Base-by-base conservation (phyloP, 2,329 filamentous ascomycete genomes). In the Colletotrichum ledebouriae region DNA sequence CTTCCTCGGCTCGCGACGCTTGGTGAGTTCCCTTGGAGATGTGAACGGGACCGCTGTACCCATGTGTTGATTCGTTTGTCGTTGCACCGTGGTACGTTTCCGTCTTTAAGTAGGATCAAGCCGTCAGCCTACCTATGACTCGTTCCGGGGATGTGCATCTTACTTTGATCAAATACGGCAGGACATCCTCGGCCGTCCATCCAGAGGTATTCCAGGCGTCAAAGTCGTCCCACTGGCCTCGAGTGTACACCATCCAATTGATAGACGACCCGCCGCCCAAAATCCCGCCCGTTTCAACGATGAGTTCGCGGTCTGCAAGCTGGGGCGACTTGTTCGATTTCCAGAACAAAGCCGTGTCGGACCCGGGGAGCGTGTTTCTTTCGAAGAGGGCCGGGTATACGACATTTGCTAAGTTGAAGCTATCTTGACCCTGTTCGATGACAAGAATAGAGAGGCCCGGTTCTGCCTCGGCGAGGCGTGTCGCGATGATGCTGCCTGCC, bases 21-120 rank as follows among this genome's bases (percentile, higher is more conserved):
- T 76, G 72, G 71, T 78, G 84, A 0, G 81, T 82, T 52, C 86
- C 84, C 47, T 79, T 79, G 2, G 81, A 84, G 20, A 88, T 75
- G 53, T 84, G 75, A 39, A 87, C 78, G 0, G 85, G 85, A 0
- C 85, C 85, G 44, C 81, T 75, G 50, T 79, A 73, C 3, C 86
- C 86, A 70, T 88, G 86, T 2, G 70, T 71, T 4, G 63, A 62
- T 11, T 75, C 75, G 41, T 78, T 77, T 2, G 77, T 74, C 63
- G 80, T 83, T 73, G 29, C 29, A n/a, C 49, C 29, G 1, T 53
- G 49, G 5, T 53, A 53, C 12, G 49, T 53, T 22, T 53, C 49
- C 1, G 49, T 37, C 49, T 53, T 33, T 29, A 17, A n/a, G 37
- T 11, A 17, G 5, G 13, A 29, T 1, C 6, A 33, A 11, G 2